phyloP scores from a whole-genome alignment of 108 stramenopile species.

The Phaeodactylum tricornutum region DNA sequence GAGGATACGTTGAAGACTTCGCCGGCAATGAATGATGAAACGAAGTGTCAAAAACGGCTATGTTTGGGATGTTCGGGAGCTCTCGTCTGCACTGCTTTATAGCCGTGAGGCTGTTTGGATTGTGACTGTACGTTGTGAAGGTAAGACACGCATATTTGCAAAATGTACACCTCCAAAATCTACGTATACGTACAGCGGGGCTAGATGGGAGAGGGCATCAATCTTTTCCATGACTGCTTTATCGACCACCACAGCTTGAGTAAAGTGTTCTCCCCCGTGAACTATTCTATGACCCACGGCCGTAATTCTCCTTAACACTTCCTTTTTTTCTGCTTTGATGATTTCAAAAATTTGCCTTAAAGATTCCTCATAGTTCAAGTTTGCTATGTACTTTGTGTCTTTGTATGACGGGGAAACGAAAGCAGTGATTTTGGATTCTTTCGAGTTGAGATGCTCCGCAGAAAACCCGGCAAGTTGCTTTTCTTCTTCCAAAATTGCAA shows the following conservation, averaged over 20 bases:
- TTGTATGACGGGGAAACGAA: not conserved
- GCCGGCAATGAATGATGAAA: conserved; percentile 36
- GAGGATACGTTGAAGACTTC: conserved; percentile 26
- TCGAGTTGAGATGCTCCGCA: conserved; percentile 15
- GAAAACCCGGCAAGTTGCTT: conserved; percentile 6
- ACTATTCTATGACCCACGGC: conserved; percentile 45
- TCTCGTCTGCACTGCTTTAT: conserved; percentile 12
- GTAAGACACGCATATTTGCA: not conserved
- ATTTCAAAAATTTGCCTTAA: conserved; percentile 10
- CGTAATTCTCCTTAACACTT: conserved; percentile 13
- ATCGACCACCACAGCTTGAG: conserved; percentile 6
- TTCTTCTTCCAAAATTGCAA: conserved; percentile 11
- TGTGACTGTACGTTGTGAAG: conserved; percentile 36
- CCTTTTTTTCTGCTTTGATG: conserved; percentile 1
- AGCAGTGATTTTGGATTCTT: not conserved
- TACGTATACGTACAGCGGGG: conserved; percentile 16
- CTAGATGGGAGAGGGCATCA: conserved; percentile 15
- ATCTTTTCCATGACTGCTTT: conserved; percentile 12
- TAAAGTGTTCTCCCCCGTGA: conserved; percentile 28
- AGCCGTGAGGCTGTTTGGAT: conserved; percentile 26
- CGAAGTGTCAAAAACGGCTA: conserved; percentile 49
- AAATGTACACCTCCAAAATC: not conserved
- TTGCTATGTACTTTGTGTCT: not conserved
- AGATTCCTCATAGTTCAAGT: conserved; percentile 10
- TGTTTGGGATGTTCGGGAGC: conserved; percentile 22